Evolutionary conservation across 2,329 filamentous ascomycete species (phyloP).

Genomic region (Teratosphaeria viscida): DNA sequence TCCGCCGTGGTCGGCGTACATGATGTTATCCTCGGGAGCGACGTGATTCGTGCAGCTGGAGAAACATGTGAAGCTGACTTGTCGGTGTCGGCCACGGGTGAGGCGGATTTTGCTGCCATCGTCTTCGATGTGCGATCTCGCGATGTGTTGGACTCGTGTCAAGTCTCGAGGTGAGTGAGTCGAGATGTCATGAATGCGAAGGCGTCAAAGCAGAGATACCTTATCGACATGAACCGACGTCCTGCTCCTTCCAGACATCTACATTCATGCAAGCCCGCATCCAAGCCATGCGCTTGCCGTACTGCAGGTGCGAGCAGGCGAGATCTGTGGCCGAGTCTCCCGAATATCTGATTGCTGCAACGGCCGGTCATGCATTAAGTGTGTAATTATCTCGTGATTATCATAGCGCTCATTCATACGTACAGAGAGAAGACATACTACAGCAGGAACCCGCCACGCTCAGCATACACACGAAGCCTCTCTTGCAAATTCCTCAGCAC

Average conservation of each 20-base stretch:
- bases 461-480: neutral
- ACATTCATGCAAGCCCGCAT: neutral
- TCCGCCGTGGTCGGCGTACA: neutral
- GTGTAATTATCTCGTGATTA: neutral
- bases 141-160: neutral
- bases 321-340: neutral
- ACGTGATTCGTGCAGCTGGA: neutral
- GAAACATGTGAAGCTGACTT: neutral
- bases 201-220: neutral
- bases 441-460: neutral
- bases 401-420: neutral
- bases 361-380: neutral
- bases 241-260: neutral
- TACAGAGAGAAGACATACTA: neutral
- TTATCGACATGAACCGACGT: neutral
- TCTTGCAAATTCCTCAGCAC: neutral
- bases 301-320: neutral
- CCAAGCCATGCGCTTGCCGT: neutral
- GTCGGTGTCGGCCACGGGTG: neutral
- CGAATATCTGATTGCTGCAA: neutral
- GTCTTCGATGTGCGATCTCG: neutral
- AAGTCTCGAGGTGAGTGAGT: neutral
- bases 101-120: neutral
- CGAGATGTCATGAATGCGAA: neutral
- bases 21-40: neutral